These are phyloP conservation scores for Stentor coeruleus DNA, from an alignment of 73 alveolate genomes.

Conservation along the genomic window DNA sequence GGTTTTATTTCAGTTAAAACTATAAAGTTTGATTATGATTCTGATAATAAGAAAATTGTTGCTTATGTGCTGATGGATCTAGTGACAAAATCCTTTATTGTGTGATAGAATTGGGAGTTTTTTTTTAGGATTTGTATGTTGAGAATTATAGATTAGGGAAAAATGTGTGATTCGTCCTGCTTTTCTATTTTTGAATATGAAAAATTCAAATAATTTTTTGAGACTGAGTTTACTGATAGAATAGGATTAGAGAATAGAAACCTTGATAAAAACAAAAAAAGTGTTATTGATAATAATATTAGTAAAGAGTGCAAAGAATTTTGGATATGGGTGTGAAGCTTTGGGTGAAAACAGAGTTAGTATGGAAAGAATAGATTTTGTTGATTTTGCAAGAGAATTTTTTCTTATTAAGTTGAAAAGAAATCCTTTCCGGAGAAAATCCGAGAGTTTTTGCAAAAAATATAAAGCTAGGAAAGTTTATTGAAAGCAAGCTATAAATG, in stretches of 20 bases:
- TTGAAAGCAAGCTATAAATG: neutral
- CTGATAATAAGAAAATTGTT: neutral
- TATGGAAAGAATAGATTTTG: neutral
- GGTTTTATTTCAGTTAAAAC: neutral
- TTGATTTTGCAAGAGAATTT: neutral
- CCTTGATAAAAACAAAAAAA: neutral
- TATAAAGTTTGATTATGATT: neutral
- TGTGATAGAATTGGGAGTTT: neutral
- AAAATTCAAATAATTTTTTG: neutral
- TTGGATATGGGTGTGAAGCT: neutral
- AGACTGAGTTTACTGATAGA: neutral
- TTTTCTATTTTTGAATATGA: neutral
- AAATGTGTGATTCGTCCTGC: neutral
- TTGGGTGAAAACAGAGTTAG: neutral
- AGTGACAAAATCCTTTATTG: neutral
- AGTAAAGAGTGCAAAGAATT: slow-evolving; percentile 20
- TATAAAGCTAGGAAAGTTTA: neutral
- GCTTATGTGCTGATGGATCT: neutral
- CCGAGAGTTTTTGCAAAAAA: neutral
- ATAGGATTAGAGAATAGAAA: neutral
- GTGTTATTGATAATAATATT: neutral
- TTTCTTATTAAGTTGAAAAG: neutral
- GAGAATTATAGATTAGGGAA: neutral
- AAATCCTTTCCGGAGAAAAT: neutral
- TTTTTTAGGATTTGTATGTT: neutral